Evolutionary conservation across 73 alveolate genomes (phyloP).

Genomic region (Symbiodinium natans): DNA sequence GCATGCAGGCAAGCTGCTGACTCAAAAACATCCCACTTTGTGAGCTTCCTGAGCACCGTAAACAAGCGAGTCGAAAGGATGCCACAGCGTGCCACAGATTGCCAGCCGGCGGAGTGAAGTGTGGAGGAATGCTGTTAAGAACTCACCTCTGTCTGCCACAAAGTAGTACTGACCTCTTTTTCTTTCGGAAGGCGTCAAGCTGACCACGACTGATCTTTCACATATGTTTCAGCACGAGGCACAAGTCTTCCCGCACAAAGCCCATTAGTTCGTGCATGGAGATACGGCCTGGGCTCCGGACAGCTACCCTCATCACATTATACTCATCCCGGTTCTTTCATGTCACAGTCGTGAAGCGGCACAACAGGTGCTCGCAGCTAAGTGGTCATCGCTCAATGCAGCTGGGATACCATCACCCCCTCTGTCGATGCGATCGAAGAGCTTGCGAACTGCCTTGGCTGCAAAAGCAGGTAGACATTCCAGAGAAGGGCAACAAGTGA

Average conservation of each 20-base stretch:
- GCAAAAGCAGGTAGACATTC: not conserved
- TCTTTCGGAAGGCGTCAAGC: no score
- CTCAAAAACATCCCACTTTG: conserved; percentile 62
- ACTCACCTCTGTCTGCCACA: no score
- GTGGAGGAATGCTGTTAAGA: no score
- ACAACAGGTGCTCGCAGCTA: no score
- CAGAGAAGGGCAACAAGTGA: no score
- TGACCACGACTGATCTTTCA: no score
- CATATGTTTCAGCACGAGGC: not conserved
- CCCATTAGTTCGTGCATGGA: conserved; percentile 55
- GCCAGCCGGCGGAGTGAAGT: no score
- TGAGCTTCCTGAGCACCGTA: conserved; percentile 18
- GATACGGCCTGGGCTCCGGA: conserved; percentile 10
- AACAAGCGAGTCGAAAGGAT: not conserved
- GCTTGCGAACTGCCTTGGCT: conserved; percentile 54
- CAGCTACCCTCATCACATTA: not conserved
- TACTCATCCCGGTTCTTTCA: no score
- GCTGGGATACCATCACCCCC: conserved; percentile 84
- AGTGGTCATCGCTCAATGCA: no score
- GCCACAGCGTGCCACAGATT: not conserved
- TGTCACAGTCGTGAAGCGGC: no score
- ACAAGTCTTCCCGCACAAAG: conserved; percentile 59
- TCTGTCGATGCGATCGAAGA: conserved; percentile 56
- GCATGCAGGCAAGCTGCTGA: conserved; percentile 5
- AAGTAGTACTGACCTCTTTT: no score